Percentiles rank a stretch among this genome's conserved stretches.
Evolutionary conservation across 2,329 filamentous ascomycete species (phyloP).

Genomic region (Alternaria metachromatica): DNA sequence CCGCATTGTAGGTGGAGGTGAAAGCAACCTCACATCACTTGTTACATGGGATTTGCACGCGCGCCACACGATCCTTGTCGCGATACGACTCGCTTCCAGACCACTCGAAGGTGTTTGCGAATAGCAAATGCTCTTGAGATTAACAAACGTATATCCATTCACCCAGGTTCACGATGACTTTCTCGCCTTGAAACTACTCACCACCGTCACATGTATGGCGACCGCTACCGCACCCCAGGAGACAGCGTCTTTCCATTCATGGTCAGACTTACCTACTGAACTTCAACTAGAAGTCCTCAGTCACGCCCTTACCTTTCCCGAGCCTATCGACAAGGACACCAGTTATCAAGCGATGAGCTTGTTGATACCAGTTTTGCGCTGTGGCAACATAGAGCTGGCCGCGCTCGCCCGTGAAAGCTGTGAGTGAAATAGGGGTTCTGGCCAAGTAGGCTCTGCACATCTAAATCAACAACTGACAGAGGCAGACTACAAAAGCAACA

Average conservation of each 20-base stretch:
- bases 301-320: background rate
- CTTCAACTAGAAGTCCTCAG: background rate
- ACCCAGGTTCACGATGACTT: background rate
- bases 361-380: background rate
- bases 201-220: background rate
- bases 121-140: background rate
- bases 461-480: background rate
- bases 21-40: background rate
- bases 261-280: background rate
- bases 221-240: background rate
- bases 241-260: background rate
- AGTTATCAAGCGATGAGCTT: background rate
- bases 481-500: background rate
- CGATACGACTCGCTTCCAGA: background rate
- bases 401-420: background rate
- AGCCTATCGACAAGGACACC: background rate
- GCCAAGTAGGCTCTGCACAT: background rate
- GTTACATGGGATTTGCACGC: background rate
- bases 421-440: background rate
- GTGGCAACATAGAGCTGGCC: background rate
- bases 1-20: background rate
- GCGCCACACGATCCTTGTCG: background rate
- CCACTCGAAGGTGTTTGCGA: background rate
- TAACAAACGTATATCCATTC: background rate
- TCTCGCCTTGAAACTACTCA: too few species aligned